Base-by-base conservation (phyloP, 768 basidiomycete genomes). In the Boletus sp. region DNA sequence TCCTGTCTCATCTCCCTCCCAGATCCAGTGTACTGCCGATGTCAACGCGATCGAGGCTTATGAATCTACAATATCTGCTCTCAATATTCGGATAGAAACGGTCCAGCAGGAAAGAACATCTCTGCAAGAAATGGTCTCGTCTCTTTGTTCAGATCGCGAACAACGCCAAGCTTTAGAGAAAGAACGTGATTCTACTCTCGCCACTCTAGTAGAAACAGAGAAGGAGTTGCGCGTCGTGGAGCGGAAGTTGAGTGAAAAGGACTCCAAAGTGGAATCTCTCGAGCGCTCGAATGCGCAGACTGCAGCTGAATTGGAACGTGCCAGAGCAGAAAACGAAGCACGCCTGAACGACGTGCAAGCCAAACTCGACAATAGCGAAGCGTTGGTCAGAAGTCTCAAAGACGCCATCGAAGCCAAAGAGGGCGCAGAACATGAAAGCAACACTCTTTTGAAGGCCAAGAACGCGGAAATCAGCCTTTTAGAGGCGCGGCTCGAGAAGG, bases 91-190 rank as follows among this genome's bases (percentile, higher is more conserved):
- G 19, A 63, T 91, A 32, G 79, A 84, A 53, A 77, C 80, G 1
- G 74, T 89, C 9, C 87, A 91, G 64, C 82, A 81, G 51, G 90
- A 93, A 66, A 89, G 86, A 54, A 75, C 76, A 47, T 79, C 84
- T 21, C 72, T 93, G 29, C 79, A 78, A 49, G 59, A 68, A 21
- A 61, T 68, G 8, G 57, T 74, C 25, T 56, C 58, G 5, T 61
- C 68, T 23, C 57, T 62, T 46, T 59, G 60, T 27, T 55, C 54
- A 4, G 60, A 67, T n/a, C 53, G 58, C 14, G 59, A 64, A 34
- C 66, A 60, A 54, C 42, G 67, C 14, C 69, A 67, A 27, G 42
- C 41, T 17, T 57, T 79, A 32, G 75, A 77, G 55, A 65, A 67
- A 39, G 83, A 83, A 55, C 75, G 74, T 8, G 76, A 83, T 40